Evolutionary conservation across 306 rosid genomes (phyloP), one percentile per base, ranked within the genome.

Genomic region (Pterocarpus macrocarpus): DNA sequence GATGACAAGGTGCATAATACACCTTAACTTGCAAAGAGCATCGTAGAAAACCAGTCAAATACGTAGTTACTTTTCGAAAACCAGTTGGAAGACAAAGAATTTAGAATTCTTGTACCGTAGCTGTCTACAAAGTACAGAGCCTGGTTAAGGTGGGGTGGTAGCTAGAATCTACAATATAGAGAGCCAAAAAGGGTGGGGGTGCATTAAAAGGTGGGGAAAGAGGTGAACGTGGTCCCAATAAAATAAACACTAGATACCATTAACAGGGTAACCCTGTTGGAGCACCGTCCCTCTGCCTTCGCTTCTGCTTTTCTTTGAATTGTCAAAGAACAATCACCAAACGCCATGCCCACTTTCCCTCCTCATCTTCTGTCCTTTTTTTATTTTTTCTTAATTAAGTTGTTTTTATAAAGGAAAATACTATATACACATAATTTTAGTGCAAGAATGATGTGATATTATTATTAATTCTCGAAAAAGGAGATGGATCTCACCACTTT

Each of bases 221-320:
- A 80, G 80, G 69, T 53, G 84, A 76, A 86, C 64, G 89, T 86
- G 94, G 94, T 80, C 89, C 89, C 85, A 9, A 59, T 64, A 38
- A 45, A 4, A 7, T 32, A 22, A 22, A 22, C 28, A 22, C 28
- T 22, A 17, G 30, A 73, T 14, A 62, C 36, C 69, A 66, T 49
- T 32, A 45, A 77, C 56, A 77, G 34, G 79, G 83, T 50, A 65
- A 67, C 81, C 66, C 34, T 57, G 72, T 66, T 13, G 38, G 61
- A 61, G 57, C 77, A 49, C 35, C 78, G 39, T 34, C 71, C 22
- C 39, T 14, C 16, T 63, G 56, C 6, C 64, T 69, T 68, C 10
- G 30, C 57, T 61, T 65, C 76, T 82, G 84, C 80, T 73, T 80
- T 80, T 77, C 45, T 66, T 78, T 71, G 50, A 86, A 82, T 58